Evolutionary conservation across 352 stramenopile genomes (phyloP).

Genomic region (Nothophytophthora sp.): DNA sequence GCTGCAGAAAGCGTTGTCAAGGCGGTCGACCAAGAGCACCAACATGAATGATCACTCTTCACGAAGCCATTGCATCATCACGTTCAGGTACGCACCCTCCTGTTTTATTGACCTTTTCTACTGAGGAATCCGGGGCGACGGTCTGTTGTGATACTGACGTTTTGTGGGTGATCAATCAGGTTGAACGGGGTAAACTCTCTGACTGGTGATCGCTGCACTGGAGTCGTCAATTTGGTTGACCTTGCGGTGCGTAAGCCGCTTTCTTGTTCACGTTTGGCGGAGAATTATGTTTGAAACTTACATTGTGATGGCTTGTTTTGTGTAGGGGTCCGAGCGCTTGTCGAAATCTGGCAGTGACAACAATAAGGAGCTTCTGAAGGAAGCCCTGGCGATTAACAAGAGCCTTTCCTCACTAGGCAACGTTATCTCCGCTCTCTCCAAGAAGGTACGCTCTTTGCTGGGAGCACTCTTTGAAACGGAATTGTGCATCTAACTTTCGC

Average conservation of each 20-base stretch:
- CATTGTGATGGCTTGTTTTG: neutral
- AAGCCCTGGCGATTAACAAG: slow-evolving; percentile 88
- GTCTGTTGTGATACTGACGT: too few species aligned
- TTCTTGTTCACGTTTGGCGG: neutral
- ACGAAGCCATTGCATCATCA: slow-evolving; percentile 85
- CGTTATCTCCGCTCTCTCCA: slow-evolving; percentile 80
- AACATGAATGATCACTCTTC: slow-evolving; percentile 88
- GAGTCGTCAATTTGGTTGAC: slow-evolving; percentile 81
- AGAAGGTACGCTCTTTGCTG: slow-evolving; percentile 58
- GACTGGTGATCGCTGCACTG: slow-evolving; percentile 54
- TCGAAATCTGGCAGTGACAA: slow-evolving; percentile 79
- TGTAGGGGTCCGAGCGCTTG: slow-evolving; percentile 79
- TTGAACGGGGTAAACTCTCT: slow-evolving; percentile 63
- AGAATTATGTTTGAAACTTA: neutral
- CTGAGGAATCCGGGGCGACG: too few species aligned
- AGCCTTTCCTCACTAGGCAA: slow-evolving; percentile 84
- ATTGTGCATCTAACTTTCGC: neutral
- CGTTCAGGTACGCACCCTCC: slow-evolving; percentile 54
- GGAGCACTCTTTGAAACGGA: neutral
- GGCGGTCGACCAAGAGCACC: slow-evolving; percentile 78
- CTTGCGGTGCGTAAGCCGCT: slow-evolving; percentile 51
- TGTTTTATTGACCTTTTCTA: neutral
- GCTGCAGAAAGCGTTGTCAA: slow-evolving; percentile 56
- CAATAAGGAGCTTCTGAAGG: slow-evolving; percentile 80
- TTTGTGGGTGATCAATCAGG: slow-evolving; percentile 17